These are phyloP conservation scores for Hypoxylon sp. DNA, from an alignment of 2,329 filamentous ascomycete species.

Conservation along the genomic window DNA sequence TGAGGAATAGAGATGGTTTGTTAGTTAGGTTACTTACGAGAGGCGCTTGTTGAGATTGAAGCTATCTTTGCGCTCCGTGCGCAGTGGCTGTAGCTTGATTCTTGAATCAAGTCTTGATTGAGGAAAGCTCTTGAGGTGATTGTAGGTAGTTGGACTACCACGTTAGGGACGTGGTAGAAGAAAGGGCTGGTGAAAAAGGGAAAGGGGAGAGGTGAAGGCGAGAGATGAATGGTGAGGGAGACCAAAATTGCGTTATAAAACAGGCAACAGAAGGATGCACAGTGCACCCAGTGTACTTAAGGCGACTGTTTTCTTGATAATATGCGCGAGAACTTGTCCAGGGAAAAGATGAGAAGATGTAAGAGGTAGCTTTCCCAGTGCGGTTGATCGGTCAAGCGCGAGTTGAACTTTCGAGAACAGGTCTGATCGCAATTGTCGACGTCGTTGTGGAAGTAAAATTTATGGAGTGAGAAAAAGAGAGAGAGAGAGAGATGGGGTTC, in stretches of 20 bases:
- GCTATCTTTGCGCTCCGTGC: neutral
- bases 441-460: too few relatives aligned
- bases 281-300: neutral
- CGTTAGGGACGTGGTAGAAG: too few relatives aligned
- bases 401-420: too few relatives aligned
- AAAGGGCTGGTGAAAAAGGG: neutral
- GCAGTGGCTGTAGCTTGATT: neutral
- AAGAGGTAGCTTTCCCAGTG: too few relatives aligned
- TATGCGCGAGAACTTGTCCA: neutral
- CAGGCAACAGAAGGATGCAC: neutral
- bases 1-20: neutral
- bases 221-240: neutral
- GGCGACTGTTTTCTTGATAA: neutral
- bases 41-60: neutral
- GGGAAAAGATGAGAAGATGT: too few relatives aligned
- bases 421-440: too few relatives aligned
- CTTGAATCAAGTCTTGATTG: neutral
- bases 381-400: too few relatives aligned
- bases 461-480: too few relatives aligned
- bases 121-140: neutral
- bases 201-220: neutral
- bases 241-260: neutral
- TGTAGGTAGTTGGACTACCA: too few relatives aligned
- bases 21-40: neutral
- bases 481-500: neutral